Conservation (phyloP, 192 early-diverging fungal species). For the Backusella psychrophila region DNA sequence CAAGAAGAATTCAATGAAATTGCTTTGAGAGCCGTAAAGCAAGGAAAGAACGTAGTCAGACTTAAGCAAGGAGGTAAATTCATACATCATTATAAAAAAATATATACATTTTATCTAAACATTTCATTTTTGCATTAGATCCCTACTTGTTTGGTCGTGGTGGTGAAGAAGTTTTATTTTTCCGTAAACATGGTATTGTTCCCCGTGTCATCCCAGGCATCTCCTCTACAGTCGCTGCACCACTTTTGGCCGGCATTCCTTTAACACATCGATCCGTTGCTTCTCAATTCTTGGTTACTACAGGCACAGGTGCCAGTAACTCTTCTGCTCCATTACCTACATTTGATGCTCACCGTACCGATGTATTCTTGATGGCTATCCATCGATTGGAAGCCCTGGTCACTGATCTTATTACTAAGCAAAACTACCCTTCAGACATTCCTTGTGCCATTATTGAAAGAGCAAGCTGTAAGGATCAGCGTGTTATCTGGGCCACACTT, state of each 20-base stretch:
- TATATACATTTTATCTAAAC: not conserved
- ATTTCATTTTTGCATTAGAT: constrained; percentile 41
- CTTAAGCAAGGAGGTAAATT: constrained; percentile 79
- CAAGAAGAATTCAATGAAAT: constrained; percentile 78
- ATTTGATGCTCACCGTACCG: constrained; percentile 59
- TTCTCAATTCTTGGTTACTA: constrained; percentile 70
- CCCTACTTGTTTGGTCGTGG: constrained; percentile 94
- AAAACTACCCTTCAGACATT: constrained; percentile 63
- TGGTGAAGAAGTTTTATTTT: constrained; percentile 84
- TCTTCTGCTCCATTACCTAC: constrained; percentile 61
- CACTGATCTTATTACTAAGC: constrained; percentile 49
- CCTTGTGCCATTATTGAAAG: constrained; percentile 86
- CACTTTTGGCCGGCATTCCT: constrained; percentile 65
- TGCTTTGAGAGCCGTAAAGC: constrained; percentile 58
- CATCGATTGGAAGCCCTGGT: constrained; percentile 62
- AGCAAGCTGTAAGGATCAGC: constrained; percentile 73
- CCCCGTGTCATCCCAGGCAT: constrained; percentile 66
- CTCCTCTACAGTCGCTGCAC: constrained; percentile 64
- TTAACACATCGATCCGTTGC: constrained; percentile 80
- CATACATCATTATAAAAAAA: not conserved
- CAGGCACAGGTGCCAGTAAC: constrained; percentile 66
- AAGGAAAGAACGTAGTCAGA: constrained; percentile 76
- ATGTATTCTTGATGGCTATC: constrained; percentile 78
- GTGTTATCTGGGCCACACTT: constrained; percentile 68
- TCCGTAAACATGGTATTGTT: constrained; percentile 64